Conservation (phyloP, 768 basidiomycete species). For the Lentinula lateritia region DNA sequence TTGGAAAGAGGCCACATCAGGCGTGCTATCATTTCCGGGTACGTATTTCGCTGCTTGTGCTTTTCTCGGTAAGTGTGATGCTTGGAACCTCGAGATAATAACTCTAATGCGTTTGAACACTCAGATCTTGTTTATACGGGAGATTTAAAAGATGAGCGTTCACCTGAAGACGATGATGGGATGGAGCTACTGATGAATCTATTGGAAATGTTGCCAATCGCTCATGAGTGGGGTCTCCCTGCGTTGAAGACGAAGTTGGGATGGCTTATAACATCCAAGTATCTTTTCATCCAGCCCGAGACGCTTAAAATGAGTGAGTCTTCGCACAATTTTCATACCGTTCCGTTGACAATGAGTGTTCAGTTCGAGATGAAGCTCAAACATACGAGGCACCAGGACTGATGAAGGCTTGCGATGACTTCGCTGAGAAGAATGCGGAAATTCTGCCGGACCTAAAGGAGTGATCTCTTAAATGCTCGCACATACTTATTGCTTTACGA, state of each 20-base stretch:
- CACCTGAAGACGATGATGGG: neutral
- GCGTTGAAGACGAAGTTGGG: neutral
- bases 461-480: too few relatives aligned
- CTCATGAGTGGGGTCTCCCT: neutral
- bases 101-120: too few relatives aligned
- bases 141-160: neutral
- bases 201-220: neutral
- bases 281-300: constrained; percentile 2
- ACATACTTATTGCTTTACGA: too few relatives aligned
- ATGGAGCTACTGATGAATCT: neutral
- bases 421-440: neutral
- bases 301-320: constrained; percentile 1
- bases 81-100: neutral
- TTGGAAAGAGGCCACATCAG: neutral
- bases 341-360: neutral
- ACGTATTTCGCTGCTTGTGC: constrained; percentile 3
- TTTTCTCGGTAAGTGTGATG: neutral
- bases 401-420: neutral
- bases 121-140: constrained; percentile 5
- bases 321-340: neutral
- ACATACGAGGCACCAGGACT: neutral
- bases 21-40: neutral
- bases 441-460: neutral
- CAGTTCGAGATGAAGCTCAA: neutral
- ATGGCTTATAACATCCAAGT: neutral